A percentile compares a stretch with the other conserved stretches of the same genome.
Conservation (phyloP, 2,329 filamentous ascomycete species). For the Beauveria sp. region DNA sequence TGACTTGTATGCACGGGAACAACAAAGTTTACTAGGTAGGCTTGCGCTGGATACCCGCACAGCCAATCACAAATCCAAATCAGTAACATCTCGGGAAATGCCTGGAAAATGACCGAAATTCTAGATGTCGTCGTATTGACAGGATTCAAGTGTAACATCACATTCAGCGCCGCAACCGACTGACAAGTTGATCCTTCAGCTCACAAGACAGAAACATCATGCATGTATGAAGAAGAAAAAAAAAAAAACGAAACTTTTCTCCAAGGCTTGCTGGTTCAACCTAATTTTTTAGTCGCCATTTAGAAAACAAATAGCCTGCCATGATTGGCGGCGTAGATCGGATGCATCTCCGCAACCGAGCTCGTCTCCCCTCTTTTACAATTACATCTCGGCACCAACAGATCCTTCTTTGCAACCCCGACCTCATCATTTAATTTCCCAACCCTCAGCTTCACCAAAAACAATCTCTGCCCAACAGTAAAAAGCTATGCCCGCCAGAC, state of each 20-base stretch:
- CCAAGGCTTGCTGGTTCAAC: too few relatives aligned
- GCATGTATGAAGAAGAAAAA: too few relatives aligned
- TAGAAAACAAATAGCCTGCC: too few relatives aligned
- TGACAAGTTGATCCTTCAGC: too few relatives aligned
- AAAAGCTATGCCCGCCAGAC: slow-evolving; percentile 10
- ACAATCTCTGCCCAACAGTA: too few relatives aligned
- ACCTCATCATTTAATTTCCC: background rate
- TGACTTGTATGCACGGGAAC: background rate
- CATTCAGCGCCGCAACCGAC: too few relatives aligned
- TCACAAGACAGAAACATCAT: too few relatives aligned
- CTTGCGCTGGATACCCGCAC: background rate
- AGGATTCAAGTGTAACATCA: background rate
- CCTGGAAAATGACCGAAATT: too few relatives aligned
- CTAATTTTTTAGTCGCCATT: too few relatives aligned
- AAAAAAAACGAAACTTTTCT: too few relatives aligned
- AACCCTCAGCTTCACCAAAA: background rate
- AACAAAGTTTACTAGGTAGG: background rate
- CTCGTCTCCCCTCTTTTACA: background rate
- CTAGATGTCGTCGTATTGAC: background rate
- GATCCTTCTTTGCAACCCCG: background rate
- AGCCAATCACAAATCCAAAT: background rate
- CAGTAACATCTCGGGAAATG: too few relatives aligned
- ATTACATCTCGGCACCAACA: background rate
- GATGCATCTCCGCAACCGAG: background rate
- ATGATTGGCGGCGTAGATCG: background rate